A percentile compares a stretch with the other conserved stretches of the same genome.
Conservation (phyloP, 441 rosid species). For the Capsella rubella region DNA sequence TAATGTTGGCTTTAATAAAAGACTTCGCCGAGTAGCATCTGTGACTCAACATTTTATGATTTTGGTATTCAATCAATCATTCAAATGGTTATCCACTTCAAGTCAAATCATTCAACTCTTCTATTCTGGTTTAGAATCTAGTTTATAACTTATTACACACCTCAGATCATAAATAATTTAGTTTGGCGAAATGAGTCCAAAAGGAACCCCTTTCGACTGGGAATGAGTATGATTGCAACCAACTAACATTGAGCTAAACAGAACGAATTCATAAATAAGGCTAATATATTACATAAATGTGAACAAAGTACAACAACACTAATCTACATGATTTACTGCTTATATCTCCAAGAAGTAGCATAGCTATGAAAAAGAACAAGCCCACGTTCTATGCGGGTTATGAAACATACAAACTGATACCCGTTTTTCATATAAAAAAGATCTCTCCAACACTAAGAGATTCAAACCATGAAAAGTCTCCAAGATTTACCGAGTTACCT, state of each 20-base stretch:
- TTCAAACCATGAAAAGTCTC: constrained; percentile 17
- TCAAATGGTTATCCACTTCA: constrained; percentile 20
- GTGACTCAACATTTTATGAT: constrained; percentile 10
- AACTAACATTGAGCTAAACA: constrained; percentile 5
- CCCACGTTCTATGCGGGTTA: neutral
- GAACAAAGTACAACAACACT: constrained; percentile 20
- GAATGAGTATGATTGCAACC: constrained; percentile 12
- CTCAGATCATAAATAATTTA: neutral
- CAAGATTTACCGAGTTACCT: constrained; percentile 3
- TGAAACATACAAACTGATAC: constrained; percentile 9
- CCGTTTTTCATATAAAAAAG: neutral
- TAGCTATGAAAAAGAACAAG: neutral
- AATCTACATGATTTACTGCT: constrained; percentile 2
- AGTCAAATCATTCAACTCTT: neutral
- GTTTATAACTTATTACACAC: neutral
- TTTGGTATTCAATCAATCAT: constrained; percentile 30
- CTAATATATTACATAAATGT: constrained; percentile 16
- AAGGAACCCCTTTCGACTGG: neutral
- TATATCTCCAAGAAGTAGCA: constrained; percentile 14
- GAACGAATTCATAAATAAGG: neutral
- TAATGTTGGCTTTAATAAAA: constrained; percentile 19
- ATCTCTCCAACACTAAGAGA: neutral
- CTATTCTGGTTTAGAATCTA: neutral
- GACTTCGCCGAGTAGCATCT: constrained; percentile 13
- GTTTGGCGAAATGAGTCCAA: neutral